Evolutionary conservation across 1,284 basidiomycete species (phyloP).

Genomic region (Cystobasidiaceae sp.): DNA sequence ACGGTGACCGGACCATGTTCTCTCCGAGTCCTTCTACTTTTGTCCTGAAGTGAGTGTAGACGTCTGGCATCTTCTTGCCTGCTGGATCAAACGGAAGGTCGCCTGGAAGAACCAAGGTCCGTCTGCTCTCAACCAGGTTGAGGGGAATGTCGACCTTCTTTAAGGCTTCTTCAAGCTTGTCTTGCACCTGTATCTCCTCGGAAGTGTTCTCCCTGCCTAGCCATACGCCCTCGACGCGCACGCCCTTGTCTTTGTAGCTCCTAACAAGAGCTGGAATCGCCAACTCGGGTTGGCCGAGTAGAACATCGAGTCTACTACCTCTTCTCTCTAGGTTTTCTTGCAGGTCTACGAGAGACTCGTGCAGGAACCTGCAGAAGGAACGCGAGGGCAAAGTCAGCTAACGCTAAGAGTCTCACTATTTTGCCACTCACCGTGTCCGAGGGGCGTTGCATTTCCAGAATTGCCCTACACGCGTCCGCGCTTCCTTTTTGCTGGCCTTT

Average conservation of each 20-base stretch:
- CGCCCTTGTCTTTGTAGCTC: slow-evolving; percentile 23
- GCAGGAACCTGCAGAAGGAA: slow-evolving; percentile 47
- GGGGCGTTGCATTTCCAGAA: slow-evolving; percentile 31
- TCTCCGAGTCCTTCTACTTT: slow-evolving; percentile 50
- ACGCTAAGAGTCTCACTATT: neutral
- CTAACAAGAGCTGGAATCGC: slow-evolving; percentile 49
- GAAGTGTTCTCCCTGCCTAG: slow-evolving; percentile 5
- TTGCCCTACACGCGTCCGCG: slow-evolving; percentile 45
- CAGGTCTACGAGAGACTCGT: slow-evolving; percentile 53
- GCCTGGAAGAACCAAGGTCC: slow-evolving; percentile 43
- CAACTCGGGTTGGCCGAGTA: slow-evolving; percentile 52
- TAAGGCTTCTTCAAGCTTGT: slow-evolving; percentile 37
- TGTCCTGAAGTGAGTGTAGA: slow-evolving; percentile 53
- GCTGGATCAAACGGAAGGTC: slow-evolving; percentile 50
- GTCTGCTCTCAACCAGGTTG: slow-evolving; percentile 2
- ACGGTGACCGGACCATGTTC: slow-evolving; percentile 42
- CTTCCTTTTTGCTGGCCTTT: slow-evolving; percentile 46
- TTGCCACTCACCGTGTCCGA: slow-evolving; percentile 13
- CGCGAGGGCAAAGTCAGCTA: neutral
- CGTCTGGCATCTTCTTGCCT: slow-evolving; percentile 49
- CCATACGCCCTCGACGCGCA: slow-evolving; percentile 27
- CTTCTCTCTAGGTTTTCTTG: slow-evolving; percentile 47
- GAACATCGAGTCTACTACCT: slow-evolving; percentile 52
- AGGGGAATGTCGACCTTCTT: slow-evolving; percentile 47
- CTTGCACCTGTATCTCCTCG: slow-evolving; percentile 23